These are phyloP conservation scores for Corynespora cassiicola DNA, from an alignment of 2,329 filamentous ascomycete genomes.

Conservation along the genomic window DNA sequence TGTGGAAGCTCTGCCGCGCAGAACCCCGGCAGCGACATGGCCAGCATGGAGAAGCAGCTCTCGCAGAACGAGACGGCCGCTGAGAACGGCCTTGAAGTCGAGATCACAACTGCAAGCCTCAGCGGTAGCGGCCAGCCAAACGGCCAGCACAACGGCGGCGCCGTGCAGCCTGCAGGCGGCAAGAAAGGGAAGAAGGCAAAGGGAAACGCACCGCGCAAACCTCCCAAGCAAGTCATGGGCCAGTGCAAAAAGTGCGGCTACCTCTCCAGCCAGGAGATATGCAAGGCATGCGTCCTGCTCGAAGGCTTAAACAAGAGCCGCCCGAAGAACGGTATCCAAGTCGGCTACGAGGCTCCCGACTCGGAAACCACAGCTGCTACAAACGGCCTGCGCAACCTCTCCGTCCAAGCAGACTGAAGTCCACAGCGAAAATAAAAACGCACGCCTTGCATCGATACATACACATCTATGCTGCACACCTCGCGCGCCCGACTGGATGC, in stretches of 20 bases:
- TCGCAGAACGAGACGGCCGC: slow-evolving; percentile 67
- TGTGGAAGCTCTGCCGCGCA: slow-evolving; percentile 76
- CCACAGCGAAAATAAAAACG: too few relatives aligned
- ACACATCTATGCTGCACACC: too few relatives aligned
- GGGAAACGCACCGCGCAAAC: slow-evolving; percentile 33
- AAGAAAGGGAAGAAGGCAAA: slow-evolving; percentile 32
- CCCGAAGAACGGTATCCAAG: slow-evolving; percentile 47
- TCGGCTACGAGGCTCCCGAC: slow-evolving; percentile 27
- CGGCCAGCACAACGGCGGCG: slow-evolving; percentile 22
- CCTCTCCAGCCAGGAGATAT: slow-evolving; percentile 91
- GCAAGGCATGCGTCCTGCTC: slow-evolving; percentile 90
- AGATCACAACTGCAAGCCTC: slow-evolving; percentile 58
- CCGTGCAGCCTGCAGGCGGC: slow-evolving; percentile 17
- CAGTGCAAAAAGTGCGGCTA: slow-evolving; percentile 90
- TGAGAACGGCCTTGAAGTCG: slow-evolving; percentile 66
- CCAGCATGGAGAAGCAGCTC: slow-evolving; percentile 78
- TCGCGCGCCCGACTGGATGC: too few relatives aligned
- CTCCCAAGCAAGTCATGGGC: slow-evolving; percentile 73
- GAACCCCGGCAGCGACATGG: slow-evolving; percentile 77
- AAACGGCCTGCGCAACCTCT: slow-evolving; percentile 9
- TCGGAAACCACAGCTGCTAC: too few relatives aligned
- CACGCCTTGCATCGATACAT: too few relatives aligned
- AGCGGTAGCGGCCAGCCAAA: slow-evolving; percentile 49
- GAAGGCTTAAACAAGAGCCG: slow-evolving; percentile 85
- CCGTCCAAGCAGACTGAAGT: slow-evolving; percentile 11